phyloP scores from a whole-genome alignment of 805 yeast species.

The Priceomyces medius region DNA sequence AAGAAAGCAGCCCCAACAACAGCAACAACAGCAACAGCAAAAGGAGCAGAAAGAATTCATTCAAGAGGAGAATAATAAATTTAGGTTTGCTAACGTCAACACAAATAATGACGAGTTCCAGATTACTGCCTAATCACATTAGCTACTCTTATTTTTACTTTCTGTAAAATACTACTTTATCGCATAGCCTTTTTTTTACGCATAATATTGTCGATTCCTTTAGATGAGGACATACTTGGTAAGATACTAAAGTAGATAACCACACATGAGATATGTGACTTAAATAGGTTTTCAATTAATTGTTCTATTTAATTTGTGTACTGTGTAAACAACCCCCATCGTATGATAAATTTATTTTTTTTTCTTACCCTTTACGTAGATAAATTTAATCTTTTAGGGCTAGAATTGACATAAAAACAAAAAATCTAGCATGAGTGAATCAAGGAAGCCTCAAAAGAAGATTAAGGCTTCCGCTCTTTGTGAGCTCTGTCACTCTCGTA shows the following conservation, averaged over 20 bases:
- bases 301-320: constrained; percentile 1
- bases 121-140: constrained; percentile 21
- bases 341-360: background rate
- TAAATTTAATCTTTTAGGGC: background rate
- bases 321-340: background rate
- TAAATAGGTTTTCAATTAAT: background rate
- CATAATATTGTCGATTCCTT: constrained; percentile 1
- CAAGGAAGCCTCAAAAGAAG: constrained; percentile 12
- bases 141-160: background rate
- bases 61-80: constrained; percentile 40
- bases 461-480: constrained; percentile 54
- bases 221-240: background rate
- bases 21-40: constrained; percentile 32
- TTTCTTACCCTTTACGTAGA: too few species aligned
- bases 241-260: constrained; percentile 4
- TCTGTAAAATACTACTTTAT: constrained; percentile 4
- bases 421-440: background rate
- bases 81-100: constrained; percentile 45
- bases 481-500: constrained; percentile 77
- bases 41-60: constrained; percentile 28
- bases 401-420: background rate
- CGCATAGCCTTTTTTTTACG: constrained; percentile 10
- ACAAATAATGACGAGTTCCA: constrained; percentile 46
- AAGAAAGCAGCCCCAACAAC: constrained; percentile 35
- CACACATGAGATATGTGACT: background rate